Conservation (phyloP, 208 protist species). For the Dictyostelium gargantuum region DNA sequence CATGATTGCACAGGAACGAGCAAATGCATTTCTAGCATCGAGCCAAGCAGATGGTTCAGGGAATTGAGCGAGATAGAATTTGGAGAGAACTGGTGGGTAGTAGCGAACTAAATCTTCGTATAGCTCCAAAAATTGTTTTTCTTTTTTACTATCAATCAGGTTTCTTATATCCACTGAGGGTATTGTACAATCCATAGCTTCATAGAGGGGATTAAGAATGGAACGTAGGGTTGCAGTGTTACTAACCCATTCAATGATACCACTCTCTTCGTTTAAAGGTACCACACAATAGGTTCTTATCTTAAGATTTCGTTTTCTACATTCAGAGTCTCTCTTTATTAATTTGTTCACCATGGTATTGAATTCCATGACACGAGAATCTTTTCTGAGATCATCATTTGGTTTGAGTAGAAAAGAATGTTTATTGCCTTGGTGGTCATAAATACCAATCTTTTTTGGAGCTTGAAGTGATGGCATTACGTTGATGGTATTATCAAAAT, state of each 20-base stretch:
- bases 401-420: slow-evolving; percentile 87
- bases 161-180: too few species aligned
- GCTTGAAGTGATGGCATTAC: slow-evolving; percentile 82
- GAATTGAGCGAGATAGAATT: slow-evolving; percentile 87
- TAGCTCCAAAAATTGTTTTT: neutral
- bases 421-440: slow-evolving; percentile 68
- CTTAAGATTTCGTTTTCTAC: slow-evolving; percentile 69
- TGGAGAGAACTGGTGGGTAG: slow-evolving; percentile 84
- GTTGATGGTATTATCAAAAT: slow-evolving; percentile 78
- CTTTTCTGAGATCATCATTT: slow-evolving; percentile 84
- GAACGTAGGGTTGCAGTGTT: slow-evolving; percentile 64
- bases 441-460: slow-evolving; percentile 83
- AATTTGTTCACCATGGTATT: slow-evolving; percentile 87
- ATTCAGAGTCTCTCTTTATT: slow-evolving; percentile 76
- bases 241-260: slow-evolving; percentile 88
- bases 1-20: slow-evolving; percentile 80
- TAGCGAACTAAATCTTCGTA: neutral
- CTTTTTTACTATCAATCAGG: neutral
- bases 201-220: slow-evolving; percentile 62
- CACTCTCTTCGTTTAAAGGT: slow-evolving; percentile 83
- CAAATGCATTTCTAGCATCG: slow-evolving; percentile 77
- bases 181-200: neutral
- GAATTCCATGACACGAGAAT: slow-evolving; percentile 89
- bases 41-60: slow-evolving; percentile 83
- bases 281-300: slow-evolving; percentile 86